phyloP scores from a whole-genome alignment of 2,329 filamentous ascomycete genomes.

The Trichoderma hamatum region DNA sequence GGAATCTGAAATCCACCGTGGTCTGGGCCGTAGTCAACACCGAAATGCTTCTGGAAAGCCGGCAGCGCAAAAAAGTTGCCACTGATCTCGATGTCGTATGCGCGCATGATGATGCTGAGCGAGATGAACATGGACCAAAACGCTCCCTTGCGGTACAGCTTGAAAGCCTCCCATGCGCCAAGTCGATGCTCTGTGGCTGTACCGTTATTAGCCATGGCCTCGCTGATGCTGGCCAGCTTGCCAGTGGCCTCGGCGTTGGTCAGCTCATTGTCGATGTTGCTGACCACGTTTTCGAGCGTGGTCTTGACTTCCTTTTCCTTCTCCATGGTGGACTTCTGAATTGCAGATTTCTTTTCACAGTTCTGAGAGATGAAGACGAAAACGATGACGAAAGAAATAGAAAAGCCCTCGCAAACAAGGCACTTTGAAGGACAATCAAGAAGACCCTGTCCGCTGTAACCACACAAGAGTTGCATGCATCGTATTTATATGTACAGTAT shows the following conservation, averaged over 20 bases:
- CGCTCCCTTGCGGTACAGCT: constrained; percentile 41
- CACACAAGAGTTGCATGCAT: constrained; percentile 1
- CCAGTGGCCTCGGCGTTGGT: constrained; percentile 19
- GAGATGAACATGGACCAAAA: constrained; percentile 43
- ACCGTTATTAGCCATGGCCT: constrained; percentile 20
- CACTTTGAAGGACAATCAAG: background rate
- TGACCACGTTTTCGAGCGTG: constrained; percentile 22
- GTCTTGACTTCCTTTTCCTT: constrained; percentile 14
- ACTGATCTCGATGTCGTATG: constrained; percentile 43
- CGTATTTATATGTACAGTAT: constrained; percentile 17
- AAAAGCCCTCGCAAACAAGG: background rate
- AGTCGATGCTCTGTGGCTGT: constrained; percentile 20
- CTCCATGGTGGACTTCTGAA: constrained; percentile 17
- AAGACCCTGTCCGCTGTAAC: background rate
- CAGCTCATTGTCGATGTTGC: constrained; percentile 24
- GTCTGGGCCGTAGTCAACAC: constrained; percentile 24
- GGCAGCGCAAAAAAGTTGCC: constrained; percentile 45
- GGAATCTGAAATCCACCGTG: constrained; percentile 43
- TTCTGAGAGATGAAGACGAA: background rate
- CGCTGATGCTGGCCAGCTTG: constrained; percentile 23
- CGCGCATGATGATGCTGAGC: constrained; percentile 48
- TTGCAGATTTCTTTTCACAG: background rate
- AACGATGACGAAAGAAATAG: background rate
- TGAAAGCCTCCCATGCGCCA: constrained; percentile 33
- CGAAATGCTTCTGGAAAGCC: constrained; percentile 16